These are phyloP conservation scores for Paecilomyces variotii DNA, from an alignment of 2,329 filamentous ascomycete species.

Conservation along the genomic window DNA sequence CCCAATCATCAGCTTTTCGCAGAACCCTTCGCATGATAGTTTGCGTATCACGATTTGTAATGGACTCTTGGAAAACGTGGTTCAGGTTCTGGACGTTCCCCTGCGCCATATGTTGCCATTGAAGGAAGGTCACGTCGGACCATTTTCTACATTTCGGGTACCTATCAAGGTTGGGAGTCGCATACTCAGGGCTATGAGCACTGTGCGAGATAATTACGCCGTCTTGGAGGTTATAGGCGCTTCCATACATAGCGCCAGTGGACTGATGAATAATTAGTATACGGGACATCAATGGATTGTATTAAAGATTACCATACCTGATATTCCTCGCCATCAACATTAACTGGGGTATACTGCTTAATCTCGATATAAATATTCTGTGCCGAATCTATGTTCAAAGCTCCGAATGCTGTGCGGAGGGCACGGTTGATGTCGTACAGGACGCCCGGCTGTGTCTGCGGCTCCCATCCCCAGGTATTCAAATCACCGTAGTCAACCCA, in stretches of 20 bases:
- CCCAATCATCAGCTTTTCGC: not conserved
- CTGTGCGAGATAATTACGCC: not conserved
- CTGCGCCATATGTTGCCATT: not conserved
- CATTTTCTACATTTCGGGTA: not conserved
- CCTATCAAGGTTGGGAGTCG: not conserved
- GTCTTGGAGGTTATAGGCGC: not conserved
- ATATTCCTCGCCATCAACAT: too few relatives aligned
- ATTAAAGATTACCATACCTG: too few relatives aligned
- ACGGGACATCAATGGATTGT: too few relatives aligned
- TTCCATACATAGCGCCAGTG: too few relatives aligned
- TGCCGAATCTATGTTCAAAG: not conserved
- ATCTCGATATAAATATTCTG: too few relatives aligned
- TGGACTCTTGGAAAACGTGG: not conserved
- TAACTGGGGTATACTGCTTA: too few relatives aligned
- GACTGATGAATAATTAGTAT: too few relatives aligned
- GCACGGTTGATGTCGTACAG: not conserved
- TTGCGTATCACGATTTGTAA: not conserved
- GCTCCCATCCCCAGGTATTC: not conserved
- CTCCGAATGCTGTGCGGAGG: not conserved
- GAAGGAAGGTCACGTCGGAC: not conserved
- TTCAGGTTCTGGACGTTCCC: not conserved
- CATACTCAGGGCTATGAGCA: not conserved
- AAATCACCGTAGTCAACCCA: not conserved
- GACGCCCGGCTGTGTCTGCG: not conserved
- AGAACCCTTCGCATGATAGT: not conserved